Evolutionary conservation across 2,329 filamentous ascomycete species (phyloP).

Genomic region (Cadophora malorum): DNA sequence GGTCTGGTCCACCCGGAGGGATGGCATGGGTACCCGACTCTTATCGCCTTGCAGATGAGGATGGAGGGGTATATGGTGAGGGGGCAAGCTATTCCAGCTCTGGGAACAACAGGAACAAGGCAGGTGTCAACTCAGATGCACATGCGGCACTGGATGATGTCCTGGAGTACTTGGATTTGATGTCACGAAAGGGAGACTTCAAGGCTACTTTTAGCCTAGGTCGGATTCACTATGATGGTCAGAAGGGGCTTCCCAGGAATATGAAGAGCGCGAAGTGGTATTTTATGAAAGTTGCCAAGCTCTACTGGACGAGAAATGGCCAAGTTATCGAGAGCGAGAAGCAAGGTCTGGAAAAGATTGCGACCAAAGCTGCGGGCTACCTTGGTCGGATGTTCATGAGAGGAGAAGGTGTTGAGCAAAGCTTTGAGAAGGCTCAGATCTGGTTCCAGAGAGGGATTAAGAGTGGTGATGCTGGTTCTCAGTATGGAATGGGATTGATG

Average conservation of each 20-base stretch:
- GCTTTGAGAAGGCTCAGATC: conserved; percentile 65
- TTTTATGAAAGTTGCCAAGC: conserved; percentile 70
- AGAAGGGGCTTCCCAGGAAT: conserved; percentile 65
- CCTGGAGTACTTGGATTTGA: conserved; percentile 82
- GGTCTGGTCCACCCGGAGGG: conserved; percentile 89
- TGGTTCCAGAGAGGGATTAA: conserved; percentile 73
- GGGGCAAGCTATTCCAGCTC: conserved; percentile 91
- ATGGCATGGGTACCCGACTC: conserved; percentile 77
- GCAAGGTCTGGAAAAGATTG: conserved; percentile 65
- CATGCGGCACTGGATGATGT: conserved; percentile 92
- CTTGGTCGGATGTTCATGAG: conserved; percentile 75
- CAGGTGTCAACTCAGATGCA: conserved; percentile 76
- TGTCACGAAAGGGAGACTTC: conserved; percentile 76
- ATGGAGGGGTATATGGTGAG: conserved; percentile 92
- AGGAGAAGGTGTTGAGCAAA: conserved; percentile 73
- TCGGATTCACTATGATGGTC: conserved; percentile 73
- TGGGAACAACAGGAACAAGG: conserved; percentile 79
- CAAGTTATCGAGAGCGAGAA: conserved; percentile 63
- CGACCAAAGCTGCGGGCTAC: conserved; percentile 73
- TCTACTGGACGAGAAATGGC: conserved; percentile 72
- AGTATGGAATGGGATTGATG: conserved; percentile 74
- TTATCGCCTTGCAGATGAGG: conserved; percentile 87
- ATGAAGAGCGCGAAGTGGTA: conserved; percentile 69
- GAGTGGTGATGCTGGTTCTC: conserved; percentile 69
- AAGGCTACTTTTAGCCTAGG: conserved; percentile 73